phyloP scores from a whole-genome alignment of 805 yeast species.

The Myxozyma neglecta region DNA sequence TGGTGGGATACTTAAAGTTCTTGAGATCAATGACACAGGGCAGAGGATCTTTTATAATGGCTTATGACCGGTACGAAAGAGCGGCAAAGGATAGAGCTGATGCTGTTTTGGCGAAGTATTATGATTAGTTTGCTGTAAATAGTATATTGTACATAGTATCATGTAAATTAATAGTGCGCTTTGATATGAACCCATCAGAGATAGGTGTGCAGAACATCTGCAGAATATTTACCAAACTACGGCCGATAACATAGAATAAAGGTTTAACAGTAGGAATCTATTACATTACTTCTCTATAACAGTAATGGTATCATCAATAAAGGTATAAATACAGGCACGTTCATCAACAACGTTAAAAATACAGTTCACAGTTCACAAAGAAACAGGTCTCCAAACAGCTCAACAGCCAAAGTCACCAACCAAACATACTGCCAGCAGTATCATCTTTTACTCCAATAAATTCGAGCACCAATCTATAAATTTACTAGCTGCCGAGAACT shows the following conservation, averaged over 20 bases:
- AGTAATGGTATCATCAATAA: too few species aligned
- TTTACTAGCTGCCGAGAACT: too few species aligned
- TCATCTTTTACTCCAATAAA: too few species aligned
- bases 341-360: too few species aligned
- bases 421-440: too few species aligned
- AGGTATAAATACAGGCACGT: too few species aligned
- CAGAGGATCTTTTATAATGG: conserved; percentile 79
- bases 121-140: not conserved
- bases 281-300: not conserved
- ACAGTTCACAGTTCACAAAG: too few species aligned
- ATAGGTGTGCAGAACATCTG: not conserved
- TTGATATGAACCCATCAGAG: not conserved
- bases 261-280: not conserved
- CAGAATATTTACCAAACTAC: too few species aligned
- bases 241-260: too few species aligned
- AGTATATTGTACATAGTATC: not conserved
- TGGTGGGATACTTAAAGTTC: conserved; percentile 83
- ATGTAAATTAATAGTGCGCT: not conserved
- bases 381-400: too few species aligned
- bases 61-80: conserved; percentile 68
- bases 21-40: conserved; percentile 87
- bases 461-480: too few species aligned
- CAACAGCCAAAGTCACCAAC: too few species aligned
- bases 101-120: conserved; percentile 17
- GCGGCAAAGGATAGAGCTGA: conserved; percentile 53